Percentiles rank a stretch among this genome's conserved stretches.
Conservation (phyloP, 148 eudicot genomes). For the Heliosperma pusillum region DNA sequence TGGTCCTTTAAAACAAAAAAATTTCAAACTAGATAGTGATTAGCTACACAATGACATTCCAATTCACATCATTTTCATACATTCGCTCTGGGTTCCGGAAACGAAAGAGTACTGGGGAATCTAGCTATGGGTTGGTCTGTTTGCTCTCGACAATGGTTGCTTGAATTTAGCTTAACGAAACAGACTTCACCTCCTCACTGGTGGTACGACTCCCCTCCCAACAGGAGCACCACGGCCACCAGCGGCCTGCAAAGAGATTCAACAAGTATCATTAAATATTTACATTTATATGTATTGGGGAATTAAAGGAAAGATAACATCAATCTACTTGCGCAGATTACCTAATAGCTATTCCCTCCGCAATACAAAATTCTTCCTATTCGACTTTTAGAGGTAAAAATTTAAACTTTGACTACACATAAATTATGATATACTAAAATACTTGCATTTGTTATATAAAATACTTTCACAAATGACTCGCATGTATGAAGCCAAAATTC, state of each 20-base stretch:
- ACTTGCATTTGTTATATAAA: no score
- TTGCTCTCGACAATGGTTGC: background rate
- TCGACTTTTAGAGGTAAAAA: no score
- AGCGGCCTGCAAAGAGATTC: conserved; percentile 48
- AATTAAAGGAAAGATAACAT: background rate
- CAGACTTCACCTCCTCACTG: conserved; percentile 47
- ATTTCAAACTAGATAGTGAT: no score
- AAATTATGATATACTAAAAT: background rate
- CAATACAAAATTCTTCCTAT: no score
- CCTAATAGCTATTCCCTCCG: no score
- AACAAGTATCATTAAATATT: background rate
- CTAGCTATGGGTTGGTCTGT: no score
- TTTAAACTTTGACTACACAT: no score
- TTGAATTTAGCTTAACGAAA: conserved; percentile 4
- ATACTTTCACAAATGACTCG: no score
- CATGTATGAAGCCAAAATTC: no score
- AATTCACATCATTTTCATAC: conserved; percentile 19
- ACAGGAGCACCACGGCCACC: conserved; percentile 63
- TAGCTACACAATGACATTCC: conserved; percentile 3
- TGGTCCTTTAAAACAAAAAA: no score
- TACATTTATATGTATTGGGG: background rate
- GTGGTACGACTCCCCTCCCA: conserved; percentile 65
- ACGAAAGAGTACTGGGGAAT: no score
- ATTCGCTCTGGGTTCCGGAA: conserved; percentile 4
- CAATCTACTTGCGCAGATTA: no score